Conservation (phyloP, 768 basidiomycete genomes). For the Antrodiella citrinella region DNA sequence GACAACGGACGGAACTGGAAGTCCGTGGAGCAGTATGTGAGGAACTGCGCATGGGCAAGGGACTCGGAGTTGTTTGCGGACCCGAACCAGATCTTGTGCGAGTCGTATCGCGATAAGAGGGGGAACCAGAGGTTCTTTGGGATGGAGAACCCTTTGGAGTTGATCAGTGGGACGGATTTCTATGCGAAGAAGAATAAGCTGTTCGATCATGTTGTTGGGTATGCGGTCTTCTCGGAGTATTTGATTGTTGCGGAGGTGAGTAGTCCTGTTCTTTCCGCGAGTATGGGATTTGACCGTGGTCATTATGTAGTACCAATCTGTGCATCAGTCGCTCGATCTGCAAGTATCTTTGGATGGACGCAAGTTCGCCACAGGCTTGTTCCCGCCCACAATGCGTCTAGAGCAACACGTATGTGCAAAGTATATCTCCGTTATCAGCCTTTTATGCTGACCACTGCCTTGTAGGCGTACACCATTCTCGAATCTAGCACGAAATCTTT, state of each 20-base stretch:
- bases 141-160: slow-evolving; percentile 57
- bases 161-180: slow-evolving; percentile 71
- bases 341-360: slow-evolving; percentile 91
- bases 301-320: slow-evolving; percentile 37
- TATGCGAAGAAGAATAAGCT: slow-evolving; percentile 64
- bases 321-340: slow-evolving; percentile 58
- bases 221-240: slow-evolving; percentile 95
- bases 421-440: no score
- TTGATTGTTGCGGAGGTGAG: slow-evolving; percentile 90
- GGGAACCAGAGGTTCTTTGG: slow-evolving; percentile 64
- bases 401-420: slow-evolving; percentile 80
- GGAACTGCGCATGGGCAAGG: slow-evolving; percentile 87
- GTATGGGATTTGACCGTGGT: background rate
- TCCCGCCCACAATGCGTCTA: slow-evolving; percentile 87
- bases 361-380: slow-evolving; percentile 76
- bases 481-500: slow-evolving; percentile 91
- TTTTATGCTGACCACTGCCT: no score
- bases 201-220: slow-evolving; percentile 87
- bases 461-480: slow-evolving; percentile 83
- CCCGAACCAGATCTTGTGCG: slow-evolving; percentile 85
- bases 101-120: slow-evolving; percentile 74
- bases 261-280: background rate
- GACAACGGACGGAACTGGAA: slow-evolving; percentile 77
- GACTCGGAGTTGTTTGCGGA: slow-evolving; percentile 77
- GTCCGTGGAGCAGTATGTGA: slow-evolving; percentile 76